phyloP scores from a whole-genome alignment of 2,329 filamentous ascomycete species.

The Exophiala dermatitidis region DNA sequence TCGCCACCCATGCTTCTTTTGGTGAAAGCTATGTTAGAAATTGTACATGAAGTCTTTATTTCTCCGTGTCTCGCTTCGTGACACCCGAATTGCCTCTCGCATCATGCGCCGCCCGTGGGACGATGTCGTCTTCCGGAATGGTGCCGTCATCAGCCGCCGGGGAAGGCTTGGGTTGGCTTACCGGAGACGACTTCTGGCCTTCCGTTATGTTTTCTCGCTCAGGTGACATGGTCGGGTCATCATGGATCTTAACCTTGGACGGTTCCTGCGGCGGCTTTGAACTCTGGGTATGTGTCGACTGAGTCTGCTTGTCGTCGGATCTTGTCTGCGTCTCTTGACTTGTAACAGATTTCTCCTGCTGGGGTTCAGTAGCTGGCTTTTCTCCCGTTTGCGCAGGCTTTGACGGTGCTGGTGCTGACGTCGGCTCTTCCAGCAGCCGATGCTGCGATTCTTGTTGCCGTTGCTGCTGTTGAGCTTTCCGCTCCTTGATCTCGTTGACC shows the following conservation, averaged over 20 bases:
- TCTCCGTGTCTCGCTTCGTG: background rate
- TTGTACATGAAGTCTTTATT: background rate
- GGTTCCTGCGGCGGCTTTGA: background rate
- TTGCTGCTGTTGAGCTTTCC: conserved; percentile 17
- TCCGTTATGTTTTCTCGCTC: conserved; percentile 12
- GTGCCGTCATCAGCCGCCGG: background rate
- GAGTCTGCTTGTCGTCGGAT: background rate
- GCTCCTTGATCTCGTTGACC: conserved; percentile 25
- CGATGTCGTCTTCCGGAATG: conserved; percentile 2
- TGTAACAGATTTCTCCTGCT: background rate
- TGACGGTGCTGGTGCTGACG: conserved; percentile 1
- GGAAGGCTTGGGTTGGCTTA: background rate
- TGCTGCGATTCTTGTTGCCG: conserved; percentile 2
- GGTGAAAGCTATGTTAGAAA: background rate
- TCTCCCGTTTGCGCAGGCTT: background rate
- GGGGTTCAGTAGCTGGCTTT: background rate
- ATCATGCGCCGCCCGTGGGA: conserved; percentile 14
- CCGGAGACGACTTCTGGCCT: conserved; percentile 6
- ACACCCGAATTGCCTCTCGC: background rate
- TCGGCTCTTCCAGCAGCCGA: conserved; percentile 22
- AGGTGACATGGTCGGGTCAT: conserved; percentile 9
- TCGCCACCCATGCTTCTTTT: background rate
- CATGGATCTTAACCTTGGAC: conserved; percentile 4
- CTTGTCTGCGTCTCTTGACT: background rate
- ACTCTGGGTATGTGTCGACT: background rate